Conservation (phyloP, 2,329 filamentous ascomycete genomes). For the Berkeleyomyces basicola region DNA sequence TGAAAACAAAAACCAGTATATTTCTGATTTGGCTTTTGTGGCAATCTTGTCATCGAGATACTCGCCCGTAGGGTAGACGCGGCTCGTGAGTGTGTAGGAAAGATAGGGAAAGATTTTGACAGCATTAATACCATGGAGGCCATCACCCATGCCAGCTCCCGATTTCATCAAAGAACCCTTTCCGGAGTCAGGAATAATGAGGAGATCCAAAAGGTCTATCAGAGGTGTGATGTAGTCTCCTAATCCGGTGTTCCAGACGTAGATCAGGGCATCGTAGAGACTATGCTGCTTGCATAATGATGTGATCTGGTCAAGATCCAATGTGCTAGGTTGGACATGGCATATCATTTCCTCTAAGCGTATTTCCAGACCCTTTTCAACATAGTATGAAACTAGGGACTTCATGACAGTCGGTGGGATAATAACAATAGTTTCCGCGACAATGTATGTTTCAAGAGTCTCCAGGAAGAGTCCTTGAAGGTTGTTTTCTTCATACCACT, state of each 20-base stretch:
- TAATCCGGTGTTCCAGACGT: conserved; percentile 89
- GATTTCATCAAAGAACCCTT: conserved; percentile 26
- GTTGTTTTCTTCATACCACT: conserved; percentile 57
- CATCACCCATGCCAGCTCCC: conserved; percentile 29
- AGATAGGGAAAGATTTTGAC: conserved; percentile 91
- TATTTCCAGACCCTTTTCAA: conserved; percentile 54
- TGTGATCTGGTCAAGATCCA: conserved; percentile 90
- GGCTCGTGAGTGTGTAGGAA: conserved; percentile 76
- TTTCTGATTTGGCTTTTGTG: conserved; percentile 60
- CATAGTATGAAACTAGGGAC: conserved; percentile 66
- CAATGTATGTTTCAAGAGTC: conserved; percentile 71
- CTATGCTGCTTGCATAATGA: conserved; percentile 78
- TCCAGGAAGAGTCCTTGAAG: conserved; percentile 58
- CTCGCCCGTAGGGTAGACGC: conserved; percentile 78
- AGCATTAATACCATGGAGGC: conserved; percentile 51
- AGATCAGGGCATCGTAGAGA: conserved; percentile 87
- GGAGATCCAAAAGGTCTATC: conserved; percentile 61
- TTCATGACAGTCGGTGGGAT: conserved; percentile 77
- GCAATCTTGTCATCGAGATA: conserved; percentile 56
- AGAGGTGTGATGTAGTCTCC: conserved; percentile 81
- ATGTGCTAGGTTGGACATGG: conserved; percentile 72
- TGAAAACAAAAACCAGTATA: conserved; percentile 90
- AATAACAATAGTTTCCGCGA: conserved; percentile 56
- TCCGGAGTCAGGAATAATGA: conserved; percentile 40
- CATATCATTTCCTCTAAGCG: conserved; percentile 89